A percentile compares a stretch with the other conserved stretches of the same genome.
phyloP scores from a whole-genome alignment of 176 grass and related monocot species.

The Leersia perrieri region DNA sequence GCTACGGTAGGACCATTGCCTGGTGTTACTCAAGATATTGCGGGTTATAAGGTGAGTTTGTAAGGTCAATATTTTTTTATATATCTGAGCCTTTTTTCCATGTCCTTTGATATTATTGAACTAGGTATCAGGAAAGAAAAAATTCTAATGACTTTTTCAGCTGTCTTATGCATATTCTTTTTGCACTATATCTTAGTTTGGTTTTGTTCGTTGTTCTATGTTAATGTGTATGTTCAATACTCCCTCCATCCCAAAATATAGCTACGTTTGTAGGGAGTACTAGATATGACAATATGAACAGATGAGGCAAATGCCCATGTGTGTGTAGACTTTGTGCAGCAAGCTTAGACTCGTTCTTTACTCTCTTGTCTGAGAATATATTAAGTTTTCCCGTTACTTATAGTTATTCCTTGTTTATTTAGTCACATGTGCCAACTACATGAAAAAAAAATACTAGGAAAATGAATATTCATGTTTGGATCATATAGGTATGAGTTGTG shows the following conservation, averaged over 20 bases:
- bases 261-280: too few species aligned
- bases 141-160: too few species aligned
- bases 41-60: constrained; percentile 74
- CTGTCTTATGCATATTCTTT: neutral
- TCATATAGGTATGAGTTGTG: neutral
- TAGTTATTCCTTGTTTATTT: constrained; percentile 1
- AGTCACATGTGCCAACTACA: neutral
- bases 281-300: neutral
- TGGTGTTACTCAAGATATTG: constrained; percentile 97
- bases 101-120: neutral
- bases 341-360: neutral
- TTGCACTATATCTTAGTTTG: neutral
- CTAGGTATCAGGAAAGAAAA: neutral
- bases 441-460: neutral
- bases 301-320: neutral
- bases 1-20: constrained; percentile 87
- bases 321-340: neutral
- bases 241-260: too few species aligned
- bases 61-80: neutral
- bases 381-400: neutral
- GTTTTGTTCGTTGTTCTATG: neutral
- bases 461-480: constrained; percentile 11
- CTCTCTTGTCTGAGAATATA: constrained; percentile 6
- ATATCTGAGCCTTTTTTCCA: too few species aligned
- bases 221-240: neutral